Evolutionary conservation across 1,284 basidiomycete species (phyloP).

Genomic region (Melanopsichium pennsylvanicum): DNA sequence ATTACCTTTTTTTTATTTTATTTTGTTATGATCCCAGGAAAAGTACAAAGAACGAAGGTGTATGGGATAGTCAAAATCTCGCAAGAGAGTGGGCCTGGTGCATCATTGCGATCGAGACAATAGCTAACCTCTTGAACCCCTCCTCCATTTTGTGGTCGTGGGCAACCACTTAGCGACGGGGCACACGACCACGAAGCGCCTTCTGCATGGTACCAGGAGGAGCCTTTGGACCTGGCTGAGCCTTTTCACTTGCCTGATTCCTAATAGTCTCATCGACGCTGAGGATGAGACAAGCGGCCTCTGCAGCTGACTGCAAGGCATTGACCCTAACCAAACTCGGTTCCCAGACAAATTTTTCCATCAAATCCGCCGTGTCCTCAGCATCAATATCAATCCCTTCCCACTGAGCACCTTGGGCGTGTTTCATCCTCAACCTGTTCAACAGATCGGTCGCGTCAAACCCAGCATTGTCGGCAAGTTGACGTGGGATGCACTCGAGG

Average conservation of each 20-base stretch:
- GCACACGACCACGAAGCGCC: conserved; percentile 53
- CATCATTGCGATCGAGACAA: no score
- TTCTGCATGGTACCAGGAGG: conserved; percentile 63
- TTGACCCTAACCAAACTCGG: conserved; percentile 94
- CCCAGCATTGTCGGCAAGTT: conserved; percentile 98
- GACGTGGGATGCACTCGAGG: conserved; percentile 94
- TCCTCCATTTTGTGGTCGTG: no score
- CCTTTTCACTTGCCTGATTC: conserved; percentile 58
- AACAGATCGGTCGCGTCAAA: conserved; percentile 96
- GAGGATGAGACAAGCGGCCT: conserved; percentile 90
- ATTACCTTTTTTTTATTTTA: no score
- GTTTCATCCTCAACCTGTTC: conserved; percentile 96
- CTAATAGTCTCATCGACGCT: conserved; percentile 64
- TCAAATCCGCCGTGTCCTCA: conserved; percentile 86
- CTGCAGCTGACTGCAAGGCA: conserved; percentile 90
- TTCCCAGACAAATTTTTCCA: conserved; percentile 97
- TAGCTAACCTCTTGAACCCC: no score
- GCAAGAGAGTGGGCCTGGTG: no score
- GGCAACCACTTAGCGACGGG: conserved; percentile 41
- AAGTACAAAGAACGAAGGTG: no score
- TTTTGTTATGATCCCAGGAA: no score
- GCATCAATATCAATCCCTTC: conserved; percentile 95
- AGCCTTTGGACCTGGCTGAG: conserved; percentile 50
- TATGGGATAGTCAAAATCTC: no score
- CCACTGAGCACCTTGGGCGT: conserved; percentile 86